A percentile compares a stretch with the other conserved stretches of the same genome.
Conservation (phyloP, 1,284 basidiomycete species). For the Sphagnurus paluster region DNA sequence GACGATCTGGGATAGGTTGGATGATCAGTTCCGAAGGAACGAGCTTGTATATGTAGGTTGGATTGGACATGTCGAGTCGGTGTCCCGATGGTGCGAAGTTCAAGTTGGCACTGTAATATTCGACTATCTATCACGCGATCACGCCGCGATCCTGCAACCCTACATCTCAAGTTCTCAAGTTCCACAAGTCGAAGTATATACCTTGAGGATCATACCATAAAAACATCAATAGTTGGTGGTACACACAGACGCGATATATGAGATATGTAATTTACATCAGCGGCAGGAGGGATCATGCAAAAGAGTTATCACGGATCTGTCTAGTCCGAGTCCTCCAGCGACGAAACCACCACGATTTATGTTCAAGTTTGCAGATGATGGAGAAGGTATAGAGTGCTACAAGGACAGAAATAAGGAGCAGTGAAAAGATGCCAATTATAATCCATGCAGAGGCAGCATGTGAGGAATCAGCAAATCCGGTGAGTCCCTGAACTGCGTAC, state of each 20-base stretch:
- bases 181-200: no score
- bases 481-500: constrained; percentile 40
- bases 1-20: constrained; percentile 32
- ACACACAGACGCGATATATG: no score
- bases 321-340: constrained; percentile 17
- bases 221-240: no score
- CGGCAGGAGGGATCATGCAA: no score
- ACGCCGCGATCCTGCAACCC: neutral
- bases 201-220: no score
- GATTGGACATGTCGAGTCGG: constrained; percentile 21
- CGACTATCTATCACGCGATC: neutral
- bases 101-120: neutral
- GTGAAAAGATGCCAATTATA: constrained; percentile 37
- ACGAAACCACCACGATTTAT: constrained; percentile 21
- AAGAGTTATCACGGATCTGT: constrained; percentile 6
- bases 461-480: constrained; percentile 17
- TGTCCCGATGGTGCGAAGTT: neutral
- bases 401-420: constrained; percentile 36
- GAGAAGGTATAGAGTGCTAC: constrained; percentile 47
- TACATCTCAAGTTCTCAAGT: no score
- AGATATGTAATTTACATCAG: no score
- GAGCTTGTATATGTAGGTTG: constrained; percentile 54
- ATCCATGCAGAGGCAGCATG: constrained; percentile 37
- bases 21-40: constrained; percentile 30
- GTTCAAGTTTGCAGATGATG: constrained; percentile 46